Percentiles rank a stretch among this genome's conserved stretches.
phyloP scores from a whole-genome alignment of 192 early-diverging fungal species.

The Backusella morwellensis region DNA sequence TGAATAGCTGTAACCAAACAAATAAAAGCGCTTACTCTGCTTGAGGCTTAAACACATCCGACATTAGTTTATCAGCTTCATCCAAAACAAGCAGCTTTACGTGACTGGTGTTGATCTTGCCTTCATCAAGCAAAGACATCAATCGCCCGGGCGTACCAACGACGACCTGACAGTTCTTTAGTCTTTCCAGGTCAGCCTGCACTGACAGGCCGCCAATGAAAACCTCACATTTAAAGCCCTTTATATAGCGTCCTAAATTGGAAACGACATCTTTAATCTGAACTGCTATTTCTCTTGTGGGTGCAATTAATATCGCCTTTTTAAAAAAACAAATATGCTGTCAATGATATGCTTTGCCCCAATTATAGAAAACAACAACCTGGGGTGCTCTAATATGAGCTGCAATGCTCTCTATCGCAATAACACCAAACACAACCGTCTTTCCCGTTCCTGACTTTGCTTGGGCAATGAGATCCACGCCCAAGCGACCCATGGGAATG shows the following conservation, averaged over 20 bases:
- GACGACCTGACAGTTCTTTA: conserved; percentile 47
- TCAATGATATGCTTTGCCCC: not conserved
- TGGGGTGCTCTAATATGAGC: conserved; percentile 21
- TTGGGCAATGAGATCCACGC: conserved; percentile 79
- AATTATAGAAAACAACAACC: conserved; percentile 10
- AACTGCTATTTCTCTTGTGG: conserved; percentile 61
- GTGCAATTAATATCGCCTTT: conserved; percentile 52
- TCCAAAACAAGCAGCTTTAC: conserved; percentile 55
- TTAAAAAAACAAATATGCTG: not conserved
- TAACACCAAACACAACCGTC: conserved; percentile 71
- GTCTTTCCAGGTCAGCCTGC: conserved; percentile 38
- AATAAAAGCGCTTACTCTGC: conserved; percentile 25
- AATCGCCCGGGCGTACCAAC: conserved; percentile 57
- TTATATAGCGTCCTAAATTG: conserved; percentile 32
- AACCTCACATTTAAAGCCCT: conserved; percentile 34
- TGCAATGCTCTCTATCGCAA: conserved; percentile 48
- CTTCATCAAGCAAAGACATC: conserved; percentile 37
- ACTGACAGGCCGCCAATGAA: conserved; percentile 59
- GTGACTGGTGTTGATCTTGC: conserved; percentile 32
- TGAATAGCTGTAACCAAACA: not conserved
- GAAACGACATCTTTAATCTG: conserved; percentile 58
- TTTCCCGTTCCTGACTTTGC: conserved; percentile 83
- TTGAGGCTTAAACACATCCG: conserved; percentile 41
- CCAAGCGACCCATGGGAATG: conserved; percentile 55
- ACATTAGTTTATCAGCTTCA: conserved; percentile 65